These are phyloP conservation scores for Lachnellula suecica DNA, from an alignment of 2,329 filamentous ascomycete genomes.

Conservation along the genomic window DNA sequence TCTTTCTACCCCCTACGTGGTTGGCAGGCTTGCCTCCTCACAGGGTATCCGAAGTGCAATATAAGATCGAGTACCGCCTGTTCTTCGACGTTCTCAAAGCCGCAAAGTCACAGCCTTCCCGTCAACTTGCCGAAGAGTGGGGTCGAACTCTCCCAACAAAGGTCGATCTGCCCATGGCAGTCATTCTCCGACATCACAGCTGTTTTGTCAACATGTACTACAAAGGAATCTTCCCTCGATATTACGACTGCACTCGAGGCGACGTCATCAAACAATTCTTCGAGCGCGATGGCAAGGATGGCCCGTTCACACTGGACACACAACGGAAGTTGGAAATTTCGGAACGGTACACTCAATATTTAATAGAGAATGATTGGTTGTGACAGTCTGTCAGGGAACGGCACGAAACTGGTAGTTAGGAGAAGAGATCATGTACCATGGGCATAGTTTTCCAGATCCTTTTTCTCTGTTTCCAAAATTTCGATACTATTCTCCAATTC, in stretches of 20 bases:
- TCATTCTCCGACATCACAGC: slow-evolving; percentile 4
- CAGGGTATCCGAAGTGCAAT: background rate
- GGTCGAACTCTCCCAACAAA: background rate
- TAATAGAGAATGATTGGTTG: slow-evolving; percentile 1
- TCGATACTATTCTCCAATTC: background rate
- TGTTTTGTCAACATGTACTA: slow-evolving; percentile 11
- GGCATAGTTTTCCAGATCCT: background rate
- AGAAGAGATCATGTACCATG: background rate
- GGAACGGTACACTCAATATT: slow-evolving; percentile 7
- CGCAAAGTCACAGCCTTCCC: background rate
- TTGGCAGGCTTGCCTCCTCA: background rate
- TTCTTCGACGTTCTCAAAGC: background rate
- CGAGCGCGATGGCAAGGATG: slow-evolving; percentile 6
- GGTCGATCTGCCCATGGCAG: slow-evolving; percentile 1
- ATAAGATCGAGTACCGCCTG: background rate
- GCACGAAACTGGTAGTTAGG: background rate
- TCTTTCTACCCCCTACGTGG: background rate
- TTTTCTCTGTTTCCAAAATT: background rate
- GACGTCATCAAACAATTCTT: slow-evolving; percentile 7
- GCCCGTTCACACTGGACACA: background rate
- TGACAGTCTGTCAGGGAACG: background rate
- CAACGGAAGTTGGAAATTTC: slow-evolving; percentile 2
- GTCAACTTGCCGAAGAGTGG: background rate
- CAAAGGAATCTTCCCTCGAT: slow-evolving; percentile 6
- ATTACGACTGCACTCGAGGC: slow-evolving; percentile 1